Percentiles rank a stretch among this genome's conserved stretches.
phyloP scores from a whole-genome alignment of 2,329 filamentous ascomycete species.

The Albophoma yamanashiensis region DNA sequence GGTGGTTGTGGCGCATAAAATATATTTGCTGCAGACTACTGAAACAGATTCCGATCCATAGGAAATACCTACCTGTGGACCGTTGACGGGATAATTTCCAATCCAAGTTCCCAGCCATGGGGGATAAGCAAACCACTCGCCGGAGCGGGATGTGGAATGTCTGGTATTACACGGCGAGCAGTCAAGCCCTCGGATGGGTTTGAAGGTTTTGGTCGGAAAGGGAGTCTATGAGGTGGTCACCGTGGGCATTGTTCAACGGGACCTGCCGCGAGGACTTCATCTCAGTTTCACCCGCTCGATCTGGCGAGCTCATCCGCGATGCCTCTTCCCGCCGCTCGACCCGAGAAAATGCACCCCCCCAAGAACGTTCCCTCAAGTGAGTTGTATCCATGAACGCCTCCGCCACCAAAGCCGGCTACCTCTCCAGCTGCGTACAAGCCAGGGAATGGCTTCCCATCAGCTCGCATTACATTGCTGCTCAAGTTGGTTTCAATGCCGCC shows the following conservation, averaged over 20 bases:
- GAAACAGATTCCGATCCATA: too few species aligned
- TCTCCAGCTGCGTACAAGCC: conserved; percentile 51
- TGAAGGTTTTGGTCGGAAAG: too few species aligned
- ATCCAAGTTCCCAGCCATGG: too few species aligned
- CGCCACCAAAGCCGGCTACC: conserved; percentile 49
- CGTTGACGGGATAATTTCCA: too few species aligned
- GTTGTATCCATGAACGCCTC: conserved; percentile 51
- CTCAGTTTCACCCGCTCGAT: background rate
- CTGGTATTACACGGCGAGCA: background rate
- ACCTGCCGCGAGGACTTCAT: background rate
- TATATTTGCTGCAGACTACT: too few species aligned
- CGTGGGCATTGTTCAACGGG: background rate
- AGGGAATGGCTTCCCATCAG: conserved; percentile 35
- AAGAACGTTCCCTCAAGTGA: conserved; percentile 53
- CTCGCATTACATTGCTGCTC: conserved; percentile 41
- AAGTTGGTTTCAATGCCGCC: conserved; percentile 51
- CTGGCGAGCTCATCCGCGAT: conserved; percentile 34
- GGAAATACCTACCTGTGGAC: too few species aligned
- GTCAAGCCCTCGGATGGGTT: background rate
- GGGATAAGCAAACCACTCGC: too few species aligned
- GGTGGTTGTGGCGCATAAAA: too few species aligned
- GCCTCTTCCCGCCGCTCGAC: conserved; percentile 42
- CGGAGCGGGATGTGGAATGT: background rate
- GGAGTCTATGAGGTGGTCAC: too few species aligned
- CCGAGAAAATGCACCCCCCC: conserved; percentile 53